Evolutionary conservation across 805 yeast genomes (phyloP), one percentile per base, ranked within the genome.

Genomic region (Myxozyma vanderwaltii): DNA sequence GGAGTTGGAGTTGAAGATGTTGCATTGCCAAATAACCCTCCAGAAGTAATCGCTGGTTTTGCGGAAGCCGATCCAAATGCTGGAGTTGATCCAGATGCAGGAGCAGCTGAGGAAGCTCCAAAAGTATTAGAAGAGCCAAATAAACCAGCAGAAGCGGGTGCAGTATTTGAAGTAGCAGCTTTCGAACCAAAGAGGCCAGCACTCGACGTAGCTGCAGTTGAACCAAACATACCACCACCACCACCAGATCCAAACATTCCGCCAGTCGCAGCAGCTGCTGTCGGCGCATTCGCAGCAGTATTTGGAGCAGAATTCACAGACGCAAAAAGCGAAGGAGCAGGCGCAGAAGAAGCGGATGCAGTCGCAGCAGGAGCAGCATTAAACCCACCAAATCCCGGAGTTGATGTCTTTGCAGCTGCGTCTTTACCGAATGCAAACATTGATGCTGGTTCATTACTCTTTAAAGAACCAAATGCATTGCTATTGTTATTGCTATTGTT

Each of bases 71-170:
- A 10, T 4, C 45, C 29, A 12, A 56, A 24, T 23, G 52, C 21
- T 26, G 48, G 13, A 35, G 53, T 19, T 7, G 58, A n/a, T 2
- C 33, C 23, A 54, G 35, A 17, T 23, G 47, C 53, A 44, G 56
- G 26, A 26, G 53, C 15, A 27, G 49, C 21, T 13, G 50, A 3
- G 26, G 54, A 13, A 36, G 54, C 39, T n/a, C 36, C 54, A 31
- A 51, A 51, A 49, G 43, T 17, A 46, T 4, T n/a, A 17, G 33
- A 24, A 17, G 33, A 26, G 48, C 35, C 13, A 31, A 13, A 12
- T 10, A 26, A 8, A 21, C 24, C 26, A 46, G 19, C n/a, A 35
- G 41, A 12, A 23, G 54, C n/a, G 7, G 54, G 12, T 10, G 44
- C 31, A 12, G 21, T 17, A 13, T 21, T 15, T 10, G 53, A 36